These are phyloP conservation scores for Tagetes patula DNA, from an alignment of 129 eudicot species.

Conservation along the genomic window DNA sequence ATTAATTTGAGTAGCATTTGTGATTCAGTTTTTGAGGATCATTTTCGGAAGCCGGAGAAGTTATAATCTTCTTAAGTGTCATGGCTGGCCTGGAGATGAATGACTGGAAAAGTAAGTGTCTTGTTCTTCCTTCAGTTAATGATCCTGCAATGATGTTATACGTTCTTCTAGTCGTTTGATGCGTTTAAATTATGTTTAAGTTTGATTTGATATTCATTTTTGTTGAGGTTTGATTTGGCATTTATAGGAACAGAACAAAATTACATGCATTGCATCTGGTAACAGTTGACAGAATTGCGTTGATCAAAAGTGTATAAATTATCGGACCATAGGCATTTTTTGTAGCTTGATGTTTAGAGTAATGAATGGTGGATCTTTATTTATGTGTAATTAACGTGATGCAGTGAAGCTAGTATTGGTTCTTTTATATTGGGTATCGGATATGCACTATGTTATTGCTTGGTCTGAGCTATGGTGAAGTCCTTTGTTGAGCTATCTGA, in stretches of 20 bases:
- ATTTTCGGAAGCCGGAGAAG: constrained; percentile 1
- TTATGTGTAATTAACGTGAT: background rate
- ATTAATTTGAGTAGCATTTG: background rate
- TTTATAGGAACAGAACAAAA: background rate
- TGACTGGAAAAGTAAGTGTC: constrained; percentile 51
- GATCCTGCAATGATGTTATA: background rate
- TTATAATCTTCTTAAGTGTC: background rate
- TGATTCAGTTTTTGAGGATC: constrained; percentile 24
- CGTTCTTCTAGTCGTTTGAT: background rate
- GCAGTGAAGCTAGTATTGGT: constrained; percentile 11
- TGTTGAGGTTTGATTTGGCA: background rate
- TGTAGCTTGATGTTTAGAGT: background rate
- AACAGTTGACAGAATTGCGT: background rate
- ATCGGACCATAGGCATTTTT: background rate
- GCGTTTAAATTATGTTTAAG: background rate
- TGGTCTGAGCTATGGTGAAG: constrained; percentile 10
- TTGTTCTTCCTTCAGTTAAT: background rate
- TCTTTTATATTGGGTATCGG: constrained; percentile 9
- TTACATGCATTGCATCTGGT: background rate
- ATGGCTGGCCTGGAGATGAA: constrained; percentile 52
- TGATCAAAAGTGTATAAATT: background rate
- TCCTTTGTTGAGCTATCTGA: constrained; percentile 2
- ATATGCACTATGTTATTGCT: constrained; percentile 1
- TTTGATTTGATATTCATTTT: background rate
- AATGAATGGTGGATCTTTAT: background rate